Conservation (phyloP, 805 yeast genomes). For the Maudiozyma pseudohumilis region DNA sequence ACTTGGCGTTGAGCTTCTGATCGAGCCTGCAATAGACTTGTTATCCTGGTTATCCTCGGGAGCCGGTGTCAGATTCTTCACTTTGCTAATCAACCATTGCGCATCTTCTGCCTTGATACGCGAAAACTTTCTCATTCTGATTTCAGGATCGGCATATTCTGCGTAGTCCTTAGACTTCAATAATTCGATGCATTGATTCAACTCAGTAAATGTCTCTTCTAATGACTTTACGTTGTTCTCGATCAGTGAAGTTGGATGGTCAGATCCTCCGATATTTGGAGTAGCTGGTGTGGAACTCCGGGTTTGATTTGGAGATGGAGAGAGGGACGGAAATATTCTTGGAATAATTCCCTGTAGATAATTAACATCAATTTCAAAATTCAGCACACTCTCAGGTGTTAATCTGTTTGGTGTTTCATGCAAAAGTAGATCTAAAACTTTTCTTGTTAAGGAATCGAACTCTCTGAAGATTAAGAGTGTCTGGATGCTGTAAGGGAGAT, state of each 20-base stretch:
- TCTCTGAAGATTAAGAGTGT: conserved; percentile 77
- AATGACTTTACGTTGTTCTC: conserved; percentile 39
- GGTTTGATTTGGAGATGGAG: neutral
- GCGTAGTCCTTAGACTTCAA: conserved; percentile 55
- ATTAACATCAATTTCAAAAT: conserved; percentile 71
- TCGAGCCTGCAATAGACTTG: neutral
- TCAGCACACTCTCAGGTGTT: conserved; percentile 51
- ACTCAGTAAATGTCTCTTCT: conserved; percentile 64
- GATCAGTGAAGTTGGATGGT: conserved; percentile 15
- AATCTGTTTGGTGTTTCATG: conserved; percentile 41
- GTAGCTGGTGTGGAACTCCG: conserved; percentile 16
- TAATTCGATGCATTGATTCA: conserved; percentile 70
- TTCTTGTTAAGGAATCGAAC: conserved; percentile 71
- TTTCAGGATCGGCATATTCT: conserved; percentile 47
- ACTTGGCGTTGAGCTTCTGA: conserved; percentile 6
- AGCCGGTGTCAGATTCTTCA: conserved; percentile 5
- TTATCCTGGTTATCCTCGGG: neutral
- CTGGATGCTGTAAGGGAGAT: conserved; percentile 67
- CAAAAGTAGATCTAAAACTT: conserved; percentile 52
- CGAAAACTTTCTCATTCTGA: conserved; percentile 58
- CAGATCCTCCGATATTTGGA: conserved; percentile 11
- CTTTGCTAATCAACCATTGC: conserved; percentile 44
- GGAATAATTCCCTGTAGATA: conserved; percentile 52
- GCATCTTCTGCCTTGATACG: conserved; percentile 71
- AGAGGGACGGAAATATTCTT: conserved; percentile 28